A percentile compares a stretch with the other conserved stretches of the same genome.
Evolutionary conservation across 805 yeast genomes (phyloP).

Genomic region (Suhomyces sp.): DNA sequence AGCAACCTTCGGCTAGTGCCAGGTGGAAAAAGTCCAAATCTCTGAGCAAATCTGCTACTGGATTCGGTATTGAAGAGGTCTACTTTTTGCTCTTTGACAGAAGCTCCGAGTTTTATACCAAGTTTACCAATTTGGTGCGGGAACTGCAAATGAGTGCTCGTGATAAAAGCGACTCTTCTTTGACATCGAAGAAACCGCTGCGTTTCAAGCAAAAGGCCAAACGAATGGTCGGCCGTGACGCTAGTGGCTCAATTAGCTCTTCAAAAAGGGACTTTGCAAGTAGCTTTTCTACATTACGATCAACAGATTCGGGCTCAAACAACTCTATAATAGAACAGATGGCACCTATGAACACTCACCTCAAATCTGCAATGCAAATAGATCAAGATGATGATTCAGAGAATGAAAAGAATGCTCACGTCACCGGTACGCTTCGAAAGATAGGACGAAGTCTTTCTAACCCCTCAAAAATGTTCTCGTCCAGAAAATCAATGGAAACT

Average conservation of each 20-base stretch:
- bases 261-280: constrained; percentile 1
- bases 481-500: constrained; percentile 5
- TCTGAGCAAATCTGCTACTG: not conserved
- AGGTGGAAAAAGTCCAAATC: constrained; percentile 3
- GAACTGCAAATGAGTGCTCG: constrained; percentile 8
- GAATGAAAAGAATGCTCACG: not conserved
- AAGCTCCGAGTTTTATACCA: constrained; percentile 42
- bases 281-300: constrained; percentile 17
- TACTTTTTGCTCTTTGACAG: constrained; percentile 63
- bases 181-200: not conserved
- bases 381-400: not conserved
- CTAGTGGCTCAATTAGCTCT: not conserved
- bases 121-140: constrained; percentile 31
- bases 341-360: constrained; percentile 9
- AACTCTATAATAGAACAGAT: constrained; percentile 15
- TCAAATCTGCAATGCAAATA: not conserved
- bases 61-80: constrained; percentile 52
- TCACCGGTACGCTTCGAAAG: constrained; percentile 10
- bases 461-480: constrained; percentile 17
- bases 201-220: constrained; percentile 8
- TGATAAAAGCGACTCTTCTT: constrained; percentile 4
- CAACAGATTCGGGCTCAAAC: not conserved
- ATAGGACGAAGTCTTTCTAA: constrained; percentile 17
- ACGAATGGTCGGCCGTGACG: constrained; percentile 6
- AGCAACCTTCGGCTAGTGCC: not conserved